Evolutionary conservation across 768 basidiomycete species (phyloP).

Genomic region (Rhizopogon vesiculosus): DNA sequence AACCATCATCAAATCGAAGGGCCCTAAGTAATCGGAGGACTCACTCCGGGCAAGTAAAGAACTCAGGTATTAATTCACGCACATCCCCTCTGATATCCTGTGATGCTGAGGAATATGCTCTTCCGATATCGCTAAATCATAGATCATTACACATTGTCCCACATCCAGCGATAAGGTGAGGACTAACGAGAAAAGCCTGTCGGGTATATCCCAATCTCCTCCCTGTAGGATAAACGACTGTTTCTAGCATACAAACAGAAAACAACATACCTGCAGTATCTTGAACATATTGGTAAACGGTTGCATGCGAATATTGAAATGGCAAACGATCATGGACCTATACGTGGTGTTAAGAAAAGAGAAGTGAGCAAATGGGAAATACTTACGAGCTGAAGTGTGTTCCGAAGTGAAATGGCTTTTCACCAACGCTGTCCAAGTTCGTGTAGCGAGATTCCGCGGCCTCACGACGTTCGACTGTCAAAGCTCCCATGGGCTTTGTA

Average conservation of each 20-base stretch:
- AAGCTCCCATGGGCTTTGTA: slow-evolving; percentile 85
- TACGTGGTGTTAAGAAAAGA: background rate
- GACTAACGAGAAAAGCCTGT: slow-evolving; percentile 72
- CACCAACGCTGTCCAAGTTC: slow-evolving; percentile 73
- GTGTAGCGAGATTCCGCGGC: slow-evolving; percentile 73
- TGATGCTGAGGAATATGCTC: slow-evolving; percentile 82
- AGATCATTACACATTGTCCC: background rate
- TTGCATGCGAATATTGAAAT: slow-evolving; percentile 84
- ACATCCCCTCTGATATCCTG: slow-evolving; percentile 88
- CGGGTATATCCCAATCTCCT: slow-evolving; percentile 92
- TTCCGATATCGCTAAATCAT: slow-evolving; percentile 58
- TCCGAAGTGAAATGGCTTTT: slow-evolving; percentile 89
- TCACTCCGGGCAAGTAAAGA: slow-evolving; percentile 80
- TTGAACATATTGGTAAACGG: slow-evolving; percentile 97
- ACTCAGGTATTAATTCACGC: slow-evolving; percentile 88
- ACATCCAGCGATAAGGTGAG: background rate
- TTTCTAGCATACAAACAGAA: background rate
- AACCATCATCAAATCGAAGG: background rate
- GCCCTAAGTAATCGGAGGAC: slow-evolving; percentile 11
- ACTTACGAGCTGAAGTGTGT: slow-evolving; percentile 83
- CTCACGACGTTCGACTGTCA: slow-evolving; percentile 68
- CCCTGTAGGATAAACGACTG: slow-evolving; percentile 45
- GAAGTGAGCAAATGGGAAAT: background rate
- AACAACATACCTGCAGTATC: slow-evolving; percentile 55
- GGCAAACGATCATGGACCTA: slow-evolving; percentile 91